Evolutionary conservation across 106 monocot species (phyloP).

Genomic region (Hemerocallis citrina): DNA sequence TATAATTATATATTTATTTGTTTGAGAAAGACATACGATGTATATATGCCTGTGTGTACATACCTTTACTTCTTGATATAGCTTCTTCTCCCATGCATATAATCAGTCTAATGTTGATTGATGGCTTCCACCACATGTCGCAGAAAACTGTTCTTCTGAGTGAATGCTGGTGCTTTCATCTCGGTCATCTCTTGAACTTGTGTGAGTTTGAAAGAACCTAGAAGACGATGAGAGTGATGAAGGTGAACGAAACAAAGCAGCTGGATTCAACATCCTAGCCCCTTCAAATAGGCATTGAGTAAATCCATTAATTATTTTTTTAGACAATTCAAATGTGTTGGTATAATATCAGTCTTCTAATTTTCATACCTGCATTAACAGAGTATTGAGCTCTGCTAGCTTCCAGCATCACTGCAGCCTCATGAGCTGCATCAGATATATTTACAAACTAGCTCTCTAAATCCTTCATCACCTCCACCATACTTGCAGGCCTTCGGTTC

Average conservation of each 20-base stretch:
- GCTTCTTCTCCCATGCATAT: constrained; percentile 93
- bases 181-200: constrained; percentile 27
- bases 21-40: no score
- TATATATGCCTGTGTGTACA: neutral
- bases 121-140: no score
- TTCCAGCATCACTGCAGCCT: constrained; percentile 77
- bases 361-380: no score
- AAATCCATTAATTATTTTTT: no score
- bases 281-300: no score
- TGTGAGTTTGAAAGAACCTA: constrained; percentile 32
- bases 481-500: constrained; percentile 64
- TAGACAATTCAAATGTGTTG: no score
- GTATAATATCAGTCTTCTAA: no score
- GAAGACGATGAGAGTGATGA: constrained; percentile 71
- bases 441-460: constrained; percentile 63
- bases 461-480: constrained; percentile 73
- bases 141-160: constrained; percentile 63
- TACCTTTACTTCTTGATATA: constrained; percentile 97
- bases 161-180: constrained; percentile 46
- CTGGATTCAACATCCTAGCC: constrained; percentile 67
- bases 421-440: constrained; percentile 62
- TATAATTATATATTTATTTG: no score
- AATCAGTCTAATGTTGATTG: constrained; percentile 74
- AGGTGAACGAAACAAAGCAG: constrained; percentile 50
- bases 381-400: constrained; percentile 59